Conservation (phyloP, 805 yeast species). For the Metahyphopichia silvanorum region DNA sequence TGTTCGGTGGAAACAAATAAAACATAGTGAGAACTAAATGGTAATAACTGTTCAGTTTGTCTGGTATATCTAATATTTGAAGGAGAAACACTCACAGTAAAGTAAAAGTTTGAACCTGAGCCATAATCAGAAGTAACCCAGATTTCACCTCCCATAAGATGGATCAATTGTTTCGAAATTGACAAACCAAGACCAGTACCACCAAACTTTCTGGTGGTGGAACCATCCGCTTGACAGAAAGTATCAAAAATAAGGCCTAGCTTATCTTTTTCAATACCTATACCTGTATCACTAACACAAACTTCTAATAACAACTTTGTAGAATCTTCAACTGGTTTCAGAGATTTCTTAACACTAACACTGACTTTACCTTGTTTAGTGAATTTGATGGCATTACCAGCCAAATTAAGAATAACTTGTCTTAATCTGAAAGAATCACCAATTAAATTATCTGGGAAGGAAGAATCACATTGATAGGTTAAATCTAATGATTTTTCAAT, state of each 20-base stretch:
- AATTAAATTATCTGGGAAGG: conserved; percentile 81
- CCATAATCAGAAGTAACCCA: conserved; percentile 86
- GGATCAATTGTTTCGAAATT: conserved; percentile 82
- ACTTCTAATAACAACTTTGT: conserved; percentile 61
- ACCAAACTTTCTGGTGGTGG: conserved; percentile 88
- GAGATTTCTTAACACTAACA: conserved; percentile 61
- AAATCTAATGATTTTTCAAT: conserved; percentile 81
- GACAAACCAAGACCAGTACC: conserved; percentile 91
- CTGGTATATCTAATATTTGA: conserved; percentile 60
- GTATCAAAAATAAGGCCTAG: conserved; percentile 84
- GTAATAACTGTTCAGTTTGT: conserved; percentile 65
- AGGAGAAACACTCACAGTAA: conserved; percentile 76
- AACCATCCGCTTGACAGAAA: conserved; percentile 91
- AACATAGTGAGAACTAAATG: conserved; percentile 69
- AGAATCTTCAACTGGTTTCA: conserved; percentile 28
- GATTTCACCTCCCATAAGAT: conserved; percentile 89
- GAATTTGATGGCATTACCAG: conserved; percentile 88
- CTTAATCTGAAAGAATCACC: conserved; percentile 88
- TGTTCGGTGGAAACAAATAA: conserved; percentile 69
- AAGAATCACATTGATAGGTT: conserved; percentile 77
- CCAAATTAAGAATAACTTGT: conserved; percentile 81
- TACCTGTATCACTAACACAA: conserved; percentile 88
- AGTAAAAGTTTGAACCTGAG: conserved; percentile 77
- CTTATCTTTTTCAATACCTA: conserved; percentile 84
- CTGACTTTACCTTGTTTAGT: conserved; percentile 82